A percentile compares a stretch with the other conserved stretches of the same genome.
phyloP scores from a whole-genome alignment of 2,329 filamentous ascomycete genomes.

The Westerdykella aurantiaca region DNA sequence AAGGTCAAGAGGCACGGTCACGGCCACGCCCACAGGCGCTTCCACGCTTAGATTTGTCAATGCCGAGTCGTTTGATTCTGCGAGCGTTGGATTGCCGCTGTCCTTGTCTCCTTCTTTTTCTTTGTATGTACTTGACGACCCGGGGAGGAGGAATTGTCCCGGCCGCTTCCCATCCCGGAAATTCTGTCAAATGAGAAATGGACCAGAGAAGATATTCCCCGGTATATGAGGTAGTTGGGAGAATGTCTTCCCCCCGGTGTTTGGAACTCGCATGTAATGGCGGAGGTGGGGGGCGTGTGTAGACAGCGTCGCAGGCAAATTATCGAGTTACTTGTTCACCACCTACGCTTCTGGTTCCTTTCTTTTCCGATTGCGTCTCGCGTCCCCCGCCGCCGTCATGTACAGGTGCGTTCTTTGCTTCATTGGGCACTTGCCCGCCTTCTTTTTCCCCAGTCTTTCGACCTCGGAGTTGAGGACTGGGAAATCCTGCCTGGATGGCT shows the following conservation, averaged over 20 bases:
- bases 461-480: not conserved
- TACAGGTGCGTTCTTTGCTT: too few relatives aligned
- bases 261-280: constrained; percentile 28
- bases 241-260: not conserved
- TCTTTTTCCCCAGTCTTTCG: constrained; percentile 5
- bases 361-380: constrained; percentile 6
- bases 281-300: constrained; percentile 11
- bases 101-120: constrained; percentile 4
- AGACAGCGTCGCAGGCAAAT: constrained; percentile 37
- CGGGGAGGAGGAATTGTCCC: constrained; percentile 5
- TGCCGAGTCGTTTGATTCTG: too few relatives aligned
- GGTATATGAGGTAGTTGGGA: too few relatives aligned
- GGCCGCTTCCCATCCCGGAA: too few relatives aligned
- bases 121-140: constrained; percentile 16
- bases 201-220: too few relatives aligned
- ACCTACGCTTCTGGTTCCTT: constrained; percentile 10
- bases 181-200: too few relatives aligned
- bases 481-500: constrained; percentile 4
- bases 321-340: constrained; percentile 18
- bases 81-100: constrained; percentile 17
- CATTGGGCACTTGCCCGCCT: not conserved
- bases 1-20: constrained; percentile 31
- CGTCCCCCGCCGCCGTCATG: not conserved
- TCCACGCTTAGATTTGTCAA: too few relatives aligned
- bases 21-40: constrained; percentile 28